Base-by-base conservation (phyloP, 2,329 filamentous ascomycete species). In the Colletotrichum musae region DNA sequence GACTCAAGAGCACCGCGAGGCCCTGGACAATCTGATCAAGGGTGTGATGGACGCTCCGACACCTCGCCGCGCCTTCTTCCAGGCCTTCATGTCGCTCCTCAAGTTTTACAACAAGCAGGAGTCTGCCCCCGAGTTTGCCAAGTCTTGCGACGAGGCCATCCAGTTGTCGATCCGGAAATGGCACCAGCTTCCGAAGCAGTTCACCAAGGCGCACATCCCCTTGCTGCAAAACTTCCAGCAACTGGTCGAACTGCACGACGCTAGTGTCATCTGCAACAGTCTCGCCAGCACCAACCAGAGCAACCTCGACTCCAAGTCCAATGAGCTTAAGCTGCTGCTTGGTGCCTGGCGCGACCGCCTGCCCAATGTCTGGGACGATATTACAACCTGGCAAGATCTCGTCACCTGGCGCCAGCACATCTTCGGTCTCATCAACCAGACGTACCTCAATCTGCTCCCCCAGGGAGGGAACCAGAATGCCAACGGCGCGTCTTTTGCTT, bases 351-450 rank as follows among this genome's bases (percentile, higher is more conserved):
- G 96, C 67, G 96, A 99, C 78, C 90, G 96, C 57, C 84, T 99
- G 60, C 96, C 96, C 2, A 99, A 99, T 77, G 93, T 97, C 4
- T 99, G 96, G 96, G 96, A 99, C 79, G 96, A 99, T 79, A 99
- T 99, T 80, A 97, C 97, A 72, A 94, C 96, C 47, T 99, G 96
- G 96, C 96, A 99, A 80, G 97, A 99, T 78, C 85, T 99, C 48
- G 96, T 99, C n/a, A 99, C 96, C 1, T 99, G 96, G 96, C 91
- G 96, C 74, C 97, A 99, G 79, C 96, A 99, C 80, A 98, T 99
- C 70, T 99, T 99, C 84, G 93, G 94, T 66, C 88, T 99, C 26
- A 98, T 99, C 82, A 99, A 99, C 79, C 90, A 89, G 57, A 97
- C 94, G 0, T 99, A 99, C 77, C 88, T 99, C 12, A 89, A 91